Evolutionary conservation across 164 flowering plant genomes (phyloP), one percentile per base, ranked within the genome.

Genomic region (Aristolochia contorta): DNA sequence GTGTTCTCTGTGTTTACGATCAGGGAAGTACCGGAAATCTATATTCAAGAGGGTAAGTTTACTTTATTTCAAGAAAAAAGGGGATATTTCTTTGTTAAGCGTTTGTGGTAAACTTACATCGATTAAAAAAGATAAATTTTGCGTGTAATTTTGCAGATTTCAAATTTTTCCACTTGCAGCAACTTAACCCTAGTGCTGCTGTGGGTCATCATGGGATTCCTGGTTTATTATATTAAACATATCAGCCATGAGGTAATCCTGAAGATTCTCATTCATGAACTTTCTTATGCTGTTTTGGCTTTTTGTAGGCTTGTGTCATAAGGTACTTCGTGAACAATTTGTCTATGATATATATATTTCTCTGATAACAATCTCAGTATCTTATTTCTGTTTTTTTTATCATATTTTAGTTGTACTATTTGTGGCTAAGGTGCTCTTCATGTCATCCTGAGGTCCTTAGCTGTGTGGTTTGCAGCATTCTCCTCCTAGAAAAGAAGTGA

Each of bases 11-110:
- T 93, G 99, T 67, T 64, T 71, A 27, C 82, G 67, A 30, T 90
- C 95, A 1, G 97, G 96, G 64, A 93, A 90, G 72, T 88, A 93
- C 65, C 86, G 71, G 47, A 86, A 80, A 68, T 85, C 97, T 27
- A 79, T 88, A 53, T 83, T 85, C 33, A 81, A 79, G 59, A 70
- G 82, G 83, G 99, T 85, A 22, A 58, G 79, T 52, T 52, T 13
- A 6, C 37, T 27, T 27, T 2, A 20, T 19, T 23, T 21, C 48
- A 3, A 14, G 24, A n/a, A 21, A 43, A 27, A 33, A 47, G 55
- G 10, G 43, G 43, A 37, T 37, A 10, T 37, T 3, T 37, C 9
- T 37, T 37, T 37, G 12, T 10, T 32, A 3, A 32, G 7, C 33
- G 3, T 32, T 7, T 32, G 33, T 32, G 33, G 7, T 32, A 32